These are phyloP conservation scores for Yarrowia hollandica DNA, from an alignment of 805 yeast genomes.

Conservation along the genomic window DNA sequence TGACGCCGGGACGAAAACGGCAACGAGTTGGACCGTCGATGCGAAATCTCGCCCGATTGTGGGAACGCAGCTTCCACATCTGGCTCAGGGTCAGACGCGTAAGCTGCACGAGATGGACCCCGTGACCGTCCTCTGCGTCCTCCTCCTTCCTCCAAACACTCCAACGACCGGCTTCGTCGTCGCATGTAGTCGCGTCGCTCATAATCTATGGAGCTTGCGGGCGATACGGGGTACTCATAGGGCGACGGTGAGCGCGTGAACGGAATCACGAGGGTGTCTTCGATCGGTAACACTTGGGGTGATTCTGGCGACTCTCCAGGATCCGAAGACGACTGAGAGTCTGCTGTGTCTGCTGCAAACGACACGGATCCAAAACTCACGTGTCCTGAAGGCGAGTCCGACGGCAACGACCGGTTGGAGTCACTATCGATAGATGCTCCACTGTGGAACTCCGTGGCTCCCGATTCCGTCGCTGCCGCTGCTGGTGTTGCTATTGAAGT, in stretches of 20 bases:
- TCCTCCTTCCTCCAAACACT: constrained; percentile 8
- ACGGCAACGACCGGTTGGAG: constrained; percentile 1
- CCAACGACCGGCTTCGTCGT: constrained; percentile 1
- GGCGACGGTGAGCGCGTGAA: constrained; percentile 15
- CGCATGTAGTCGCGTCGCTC: constrained; percentile 13
- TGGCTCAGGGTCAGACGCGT: constrained; percentile 15
- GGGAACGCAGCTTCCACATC: background rate
- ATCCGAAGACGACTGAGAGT: background rate
- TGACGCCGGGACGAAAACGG: constrained; percentile 8
- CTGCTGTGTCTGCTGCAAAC: constrained; percentile 4
- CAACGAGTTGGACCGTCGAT: constrained; percentile 5
- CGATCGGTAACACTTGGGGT: background rate
- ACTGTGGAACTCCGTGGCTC: background rate
- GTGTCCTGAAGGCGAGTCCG: background rate
- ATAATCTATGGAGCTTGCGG: background rate
- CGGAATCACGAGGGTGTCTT: constrained; percentile 17
- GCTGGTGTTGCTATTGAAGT: too few relatives aligned
- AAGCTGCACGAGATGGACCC: background rate
- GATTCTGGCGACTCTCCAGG: constrained; percentile 12
- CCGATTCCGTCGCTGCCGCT: background rate
- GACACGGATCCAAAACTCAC: constrained; percentile 8
- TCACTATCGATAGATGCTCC: background rate
- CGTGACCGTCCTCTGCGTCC: background rate
- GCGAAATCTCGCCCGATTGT: background rate
- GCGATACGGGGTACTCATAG: constrained; percentile 12